Evolutionary conservation across 768 basidiomycete species (phyloP).

Genomic region (Hericium erinaceus): DNA sequence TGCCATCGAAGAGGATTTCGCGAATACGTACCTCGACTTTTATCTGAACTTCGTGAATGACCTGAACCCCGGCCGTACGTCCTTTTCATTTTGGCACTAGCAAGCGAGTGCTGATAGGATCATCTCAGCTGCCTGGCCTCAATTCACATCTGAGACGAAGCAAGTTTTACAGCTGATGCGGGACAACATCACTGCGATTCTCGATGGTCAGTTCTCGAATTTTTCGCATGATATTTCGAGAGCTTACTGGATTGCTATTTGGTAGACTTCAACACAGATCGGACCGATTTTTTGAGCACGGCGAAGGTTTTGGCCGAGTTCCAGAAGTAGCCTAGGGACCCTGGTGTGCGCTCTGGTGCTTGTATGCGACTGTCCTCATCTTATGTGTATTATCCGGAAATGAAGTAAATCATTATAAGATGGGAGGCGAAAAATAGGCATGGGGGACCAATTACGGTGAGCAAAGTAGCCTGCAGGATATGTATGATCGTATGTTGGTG

Average conservation of each 20-base stretch:
- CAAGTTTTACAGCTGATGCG: background rate
- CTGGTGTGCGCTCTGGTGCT: too few species aligned
- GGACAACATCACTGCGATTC: background rate
- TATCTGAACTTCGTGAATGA: slow-evolving; percentile 50
- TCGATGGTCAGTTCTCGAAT: background rate
- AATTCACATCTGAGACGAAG: background rate
- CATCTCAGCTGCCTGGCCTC: background rate
- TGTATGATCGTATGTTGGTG: too few species aligned
- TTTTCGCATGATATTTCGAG: background rate
- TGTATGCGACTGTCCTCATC: too few species aligned
- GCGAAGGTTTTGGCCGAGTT: background rate
- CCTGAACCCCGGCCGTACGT: slow-evolving; percentile 44
- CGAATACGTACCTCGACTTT: slow-evolving; percentile 40
- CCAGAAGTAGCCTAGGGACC: background rate
- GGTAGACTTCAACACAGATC: background rate
- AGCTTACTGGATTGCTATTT: background rate
- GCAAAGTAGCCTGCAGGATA: too few species aligned
- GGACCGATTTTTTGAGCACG: background rate
- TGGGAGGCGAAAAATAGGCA: too few species aligned
- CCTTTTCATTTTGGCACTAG: background rate
- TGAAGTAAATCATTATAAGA: too few species aligned
- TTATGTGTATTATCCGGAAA: too few species aligned
- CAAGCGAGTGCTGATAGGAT: background rate
- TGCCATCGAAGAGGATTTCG: slow-evolving; percentile 32
- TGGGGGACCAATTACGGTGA: too few species aligned